Evolutionary conservation across 106 monocot species (phyloP).

Genomic region (Acorus gramineus): DNA sequence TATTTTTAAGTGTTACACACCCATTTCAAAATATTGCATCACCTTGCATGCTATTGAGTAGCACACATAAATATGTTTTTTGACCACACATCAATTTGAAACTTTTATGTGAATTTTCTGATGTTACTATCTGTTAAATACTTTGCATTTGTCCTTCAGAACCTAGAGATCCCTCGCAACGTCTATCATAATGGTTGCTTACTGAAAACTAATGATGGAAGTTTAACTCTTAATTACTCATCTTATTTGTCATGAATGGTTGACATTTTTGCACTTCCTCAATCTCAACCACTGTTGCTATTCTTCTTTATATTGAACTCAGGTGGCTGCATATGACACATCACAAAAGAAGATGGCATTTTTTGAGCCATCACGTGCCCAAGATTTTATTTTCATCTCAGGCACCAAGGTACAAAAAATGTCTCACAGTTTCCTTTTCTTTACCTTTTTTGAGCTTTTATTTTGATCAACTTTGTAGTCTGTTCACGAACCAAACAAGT

Average conservation of each 20-base stretch:
- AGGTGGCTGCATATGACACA: conserved; percentile 96
- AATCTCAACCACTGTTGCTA: background rate
- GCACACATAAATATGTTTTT: too few species aligned
- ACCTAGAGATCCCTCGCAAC: too few species aligned
- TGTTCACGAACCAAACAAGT: background rate
- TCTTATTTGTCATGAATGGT: too few species aligned
- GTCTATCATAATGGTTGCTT: too few species aligned
- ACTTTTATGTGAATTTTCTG: too few species aligned
- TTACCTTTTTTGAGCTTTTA: background rate
- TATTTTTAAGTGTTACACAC: too few species aligned
- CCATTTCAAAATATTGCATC: too few species aligned
- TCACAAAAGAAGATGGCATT: conserved; percentile 84
- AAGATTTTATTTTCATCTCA: conserved; percentile 97
- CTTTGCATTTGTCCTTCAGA: background rate
- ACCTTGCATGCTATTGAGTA: too few species aligned
- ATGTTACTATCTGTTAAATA: background rate
- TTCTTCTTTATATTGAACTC: background rate
- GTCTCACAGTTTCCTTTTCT: background rate
- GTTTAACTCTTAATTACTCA: too few species aligned
- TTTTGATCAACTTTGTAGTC: background rate
- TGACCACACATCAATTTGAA: too few species aligned
- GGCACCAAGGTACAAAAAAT: conserved; percentile 74
- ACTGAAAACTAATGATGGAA: too few species aligned
- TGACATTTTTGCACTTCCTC: background rate
- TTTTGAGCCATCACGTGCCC: conserved; percentile 83